phyloP scores from a whole-genome alignment of 805 yeast genomes.

The Saccharomycopsis sp. region DNA sequence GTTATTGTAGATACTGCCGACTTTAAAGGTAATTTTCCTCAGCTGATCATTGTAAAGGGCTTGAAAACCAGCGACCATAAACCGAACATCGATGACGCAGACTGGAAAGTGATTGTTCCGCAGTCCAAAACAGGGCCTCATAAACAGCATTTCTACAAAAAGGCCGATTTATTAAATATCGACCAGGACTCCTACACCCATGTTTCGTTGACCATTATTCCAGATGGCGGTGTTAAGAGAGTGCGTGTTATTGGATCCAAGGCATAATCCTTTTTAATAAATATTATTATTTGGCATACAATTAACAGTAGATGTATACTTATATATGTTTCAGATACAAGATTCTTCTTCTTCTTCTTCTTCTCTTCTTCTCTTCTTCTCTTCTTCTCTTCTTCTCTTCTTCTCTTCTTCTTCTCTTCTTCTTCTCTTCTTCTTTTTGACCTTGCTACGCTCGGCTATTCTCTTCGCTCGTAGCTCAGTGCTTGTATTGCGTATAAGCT shows the following conservation, averaged over 20 bases:
- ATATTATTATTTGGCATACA: too few relatives aligned
- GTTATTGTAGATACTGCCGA: conserved; percentile 87
- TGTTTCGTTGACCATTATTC: conserved; percentile 75
- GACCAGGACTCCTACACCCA: conserved; percentile 46
- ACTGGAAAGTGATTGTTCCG: conserved; percentile 62
- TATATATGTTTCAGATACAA: too few relatives aligned
- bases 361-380: too few relatives aligned
- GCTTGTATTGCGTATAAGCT: too few relatives aligned
- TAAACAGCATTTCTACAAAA: conserved; percentile 56
- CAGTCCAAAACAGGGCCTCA: conserved; percentile 79
- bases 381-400: too few relatives aligned
- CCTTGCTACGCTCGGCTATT: too few relatives aligned
- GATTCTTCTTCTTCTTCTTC: too few relatives aligned
- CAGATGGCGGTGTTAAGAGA: conserved; percentile 96
- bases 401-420: too few relatives aligned
- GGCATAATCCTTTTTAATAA: background rate
- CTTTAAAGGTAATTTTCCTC: conserved; percentile 93
- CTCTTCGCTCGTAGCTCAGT: too few relatives aligned
- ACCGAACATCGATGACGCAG: conserved; percentile 33
- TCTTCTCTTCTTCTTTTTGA: too few relatives aligned
- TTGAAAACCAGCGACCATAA: conserved; percentile 29
- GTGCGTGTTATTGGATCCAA: conserved; percentile 69
- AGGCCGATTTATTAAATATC: conserved; percentile 25
- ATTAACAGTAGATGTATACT: too few relatives aligned
- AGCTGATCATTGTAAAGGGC: conserved; percentile 65